Evolutionary conservation across 306 rosid species (phyloP), one percentile per base, ranked within the genome.

Genomic region (Prosopis cineraria): DNA sequence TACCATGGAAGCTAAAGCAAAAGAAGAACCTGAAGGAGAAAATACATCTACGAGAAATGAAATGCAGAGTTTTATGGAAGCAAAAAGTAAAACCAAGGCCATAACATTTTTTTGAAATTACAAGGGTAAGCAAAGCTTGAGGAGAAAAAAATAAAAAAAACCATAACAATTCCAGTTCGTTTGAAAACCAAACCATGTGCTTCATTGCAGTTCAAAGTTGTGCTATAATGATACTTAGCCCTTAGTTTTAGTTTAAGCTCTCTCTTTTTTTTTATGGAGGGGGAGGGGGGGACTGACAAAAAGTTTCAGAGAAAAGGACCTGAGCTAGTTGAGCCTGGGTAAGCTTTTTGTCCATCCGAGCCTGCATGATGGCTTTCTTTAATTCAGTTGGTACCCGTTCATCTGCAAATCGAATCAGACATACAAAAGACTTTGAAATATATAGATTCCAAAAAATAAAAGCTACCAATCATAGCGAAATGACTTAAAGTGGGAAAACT

Each of bases 321-420:
- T 90, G 97, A 76, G 97, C 97, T 76, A 90, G 90, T 73, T 92
- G 97, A 45, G 96, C 79, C 85, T 90, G 97, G 47, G 96, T 89
- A 62, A 90, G 96, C 64, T 92, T 92, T 87, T 90, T 92, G 1
- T 90, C 96, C 52, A 39, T 80, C 50, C 96, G 80, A 27, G 90
- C 97, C 81, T 90, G 93, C 87, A 90, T 90, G 58, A 92, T 84
- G 69, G 97, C 93, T 79, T 89, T 92, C 90, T 89, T 92, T 69
- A 92, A 79, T 60, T 60, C 67, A 60, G 40, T 60, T 30, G 67
- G 67, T 16, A 60, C 67, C 0, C 40, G 40, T 0, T 60, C 67
- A 30, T 60, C 67, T 60, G 36, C 67, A 30, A 40, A 17, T 22
- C 24, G 36, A 68, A 36, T 40, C 53, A 68, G 33, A 39, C 33